These are phyloP conservation scores for Ramicandelaber brevisporus DNA, from an alignment of 192 early-diverging fungal species.

Conservation along the genomic window DNA sequence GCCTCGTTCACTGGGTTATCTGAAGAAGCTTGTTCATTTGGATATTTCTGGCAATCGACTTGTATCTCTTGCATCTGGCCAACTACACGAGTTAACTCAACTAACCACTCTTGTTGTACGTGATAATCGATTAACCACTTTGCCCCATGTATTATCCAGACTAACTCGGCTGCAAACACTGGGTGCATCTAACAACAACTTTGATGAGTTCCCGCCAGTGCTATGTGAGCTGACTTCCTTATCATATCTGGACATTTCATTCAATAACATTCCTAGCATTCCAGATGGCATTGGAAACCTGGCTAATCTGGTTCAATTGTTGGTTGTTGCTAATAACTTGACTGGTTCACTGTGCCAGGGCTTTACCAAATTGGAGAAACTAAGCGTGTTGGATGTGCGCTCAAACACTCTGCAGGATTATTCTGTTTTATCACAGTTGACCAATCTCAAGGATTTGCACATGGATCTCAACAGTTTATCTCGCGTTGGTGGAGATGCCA, in stretches of 20 bases:
- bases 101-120: conserved; percentile 34
- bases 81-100: conserved; percentile 27
- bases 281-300: conserved; percentile 47
- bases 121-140: conserved; percentile 42
- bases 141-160: conserved; percentile 36
- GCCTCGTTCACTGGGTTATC: conserved; percentile 34
- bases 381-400: conserved; percentile 54
- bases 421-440: conserved; percentile 22
- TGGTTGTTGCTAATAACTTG: conserved; percentile 52
- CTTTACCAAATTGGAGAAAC: conserved; percentile 23
- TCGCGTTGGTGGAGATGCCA: conserved; percentile 25
- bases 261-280: conserved; percentile 52
- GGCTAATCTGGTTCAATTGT: conserved; percentile 22
- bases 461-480: conserved; percentile 51
- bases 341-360: conserved; percentile 35
- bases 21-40: conserved; percentile 35
- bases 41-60: conserved; percentile 61
- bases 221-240: conserved; percentile 31
- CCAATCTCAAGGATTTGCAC: conserved; percentile 27
- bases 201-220: conserved; percentile 34
- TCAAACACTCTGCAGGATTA: conserved; percentile 53
- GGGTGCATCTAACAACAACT: conserved; percentile 58
- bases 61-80: conserved; percentile 27
- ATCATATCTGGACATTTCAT: conserved; percentile 48
- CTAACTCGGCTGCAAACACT: conserved; percentile 30